These are phyloP conservation scores for Tephrocybe sp. DNA, from an alignment of 768 basidiomycete species.

Conservation along the genomic window DNA sequence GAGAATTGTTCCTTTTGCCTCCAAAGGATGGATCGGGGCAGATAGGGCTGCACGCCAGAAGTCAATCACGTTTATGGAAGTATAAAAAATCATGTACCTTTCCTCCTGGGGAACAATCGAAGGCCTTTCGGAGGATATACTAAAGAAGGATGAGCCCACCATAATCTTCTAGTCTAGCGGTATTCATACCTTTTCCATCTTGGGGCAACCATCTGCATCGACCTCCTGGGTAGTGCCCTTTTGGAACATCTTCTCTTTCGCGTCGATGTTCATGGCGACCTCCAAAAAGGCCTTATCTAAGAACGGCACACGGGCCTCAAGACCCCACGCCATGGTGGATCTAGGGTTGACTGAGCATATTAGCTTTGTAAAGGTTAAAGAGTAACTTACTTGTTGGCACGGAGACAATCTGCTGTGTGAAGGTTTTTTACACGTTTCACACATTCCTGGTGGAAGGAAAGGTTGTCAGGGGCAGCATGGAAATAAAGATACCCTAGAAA, in stretches of 20 bases:
- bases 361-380: neutral
- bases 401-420: constrained; percentile 94
- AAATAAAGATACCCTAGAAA: constrained; percentile 92
- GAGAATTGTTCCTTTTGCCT: constrained; percentile 99
- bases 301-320: constrained; percentile 98
- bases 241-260: constrained; percentile 84
- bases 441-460: constrained; percentile 92
- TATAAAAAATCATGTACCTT: constrained; percentile 40
- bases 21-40: constrained; percentile 94
- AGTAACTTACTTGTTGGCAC: constrained; percentile 89
- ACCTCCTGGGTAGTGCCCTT: constrained; percentile 72
- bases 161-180: neutral
- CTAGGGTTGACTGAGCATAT: constrained; percentile 30
- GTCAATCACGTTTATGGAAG: neutral
- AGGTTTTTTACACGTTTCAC: constrained; percentile 96
- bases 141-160: constrained; percentile 25
- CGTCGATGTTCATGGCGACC: constrained; percentile 86
- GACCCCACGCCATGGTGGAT: constrained; percentile 99
- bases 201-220: constrained; percentile 85
- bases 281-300: constrained; percentile 96
- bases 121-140: constrained; percentile 96
- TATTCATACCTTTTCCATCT: constrained; percentile 85
- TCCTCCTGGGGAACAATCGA: constrained; percentile 80
- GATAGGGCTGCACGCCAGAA: constrained; percentile 62
- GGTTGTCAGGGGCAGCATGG: constrained; percentile 90